Evolutionary conservation across 345 rosid species (phyloP).

Genomic region (Noccaea caerulescens): DNA sequence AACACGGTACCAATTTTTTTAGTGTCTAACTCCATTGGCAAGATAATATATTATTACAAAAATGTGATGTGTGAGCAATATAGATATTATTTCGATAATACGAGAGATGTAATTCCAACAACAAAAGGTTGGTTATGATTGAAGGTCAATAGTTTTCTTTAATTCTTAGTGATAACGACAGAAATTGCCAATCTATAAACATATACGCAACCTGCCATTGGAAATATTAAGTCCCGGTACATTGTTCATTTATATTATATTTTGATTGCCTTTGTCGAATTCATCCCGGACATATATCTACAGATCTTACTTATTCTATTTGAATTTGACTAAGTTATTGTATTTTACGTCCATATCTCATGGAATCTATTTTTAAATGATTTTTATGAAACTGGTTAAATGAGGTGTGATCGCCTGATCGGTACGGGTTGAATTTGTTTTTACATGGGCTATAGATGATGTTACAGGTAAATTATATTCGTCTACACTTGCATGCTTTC

Average conservation of each 20-base stretch:
- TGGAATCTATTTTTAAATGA: slow-evolving; percentile 5
- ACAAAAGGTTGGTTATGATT: slow-evolving; percentile 37
- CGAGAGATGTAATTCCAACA: slow-evolving; percentile 19
- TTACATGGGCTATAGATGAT: neutral
- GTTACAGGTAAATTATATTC: neutral
- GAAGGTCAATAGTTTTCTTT: slow-evolving; percentile 22
- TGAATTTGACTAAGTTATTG: slow-evolving; percentile 13
- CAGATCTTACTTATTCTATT: slow-evolving; percentile 32
- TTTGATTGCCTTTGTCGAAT: slow-evolving; percentile 40
- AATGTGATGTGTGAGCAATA: slow-evolving; percentile 24
- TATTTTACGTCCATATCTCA: slow-evolving; percentile 21
- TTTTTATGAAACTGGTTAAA: neutral
- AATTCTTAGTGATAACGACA: slow-evolving; percentile 35
- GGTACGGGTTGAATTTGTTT: neutral
- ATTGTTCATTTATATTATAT: slow-evolving; percentile 31
- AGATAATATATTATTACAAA: slow-evolving; percentile 29
- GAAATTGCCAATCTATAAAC: slow-evolving; percentile 29
- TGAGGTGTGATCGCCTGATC: neutral
- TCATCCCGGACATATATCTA: slow-evolving; percentile 35
- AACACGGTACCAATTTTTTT: neutral
- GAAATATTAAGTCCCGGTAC: slow-evolving; percentile 36
- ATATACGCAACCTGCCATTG: slow-evolving; percentile 35
- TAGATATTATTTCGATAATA: slow-evolving; percentile 30
- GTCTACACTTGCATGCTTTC: too few species aligned
- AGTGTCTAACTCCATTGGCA: slow-evolving; percentile 3